These are phyloP conservation scores for Psilocybe mexicana DNA, from an alignment of 1,284 basidiomycete genomes.

Conservation along the genomic window DNA sequence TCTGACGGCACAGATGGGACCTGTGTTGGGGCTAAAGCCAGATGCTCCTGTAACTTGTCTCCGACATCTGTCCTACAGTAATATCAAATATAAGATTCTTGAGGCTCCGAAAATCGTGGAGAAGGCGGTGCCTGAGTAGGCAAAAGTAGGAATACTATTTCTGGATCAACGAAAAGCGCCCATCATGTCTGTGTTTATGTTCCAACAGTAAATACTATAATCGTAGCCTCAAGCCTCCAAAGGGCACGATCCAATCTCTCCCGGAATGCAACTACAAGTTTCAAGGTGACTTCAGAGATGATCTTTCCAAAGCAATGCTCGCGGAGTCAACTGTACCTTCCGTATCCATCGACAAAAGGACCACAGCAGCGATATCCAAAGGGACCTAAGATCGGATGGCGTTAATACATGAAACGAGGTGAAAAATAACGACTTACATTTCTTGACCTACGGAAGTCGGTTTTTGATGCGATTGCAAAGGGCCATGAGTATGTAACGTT, in stretches of 20 bases:
- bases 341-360: conserved; percentile 13
- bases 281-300: not conserved
- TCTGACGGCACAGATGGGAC: no score
- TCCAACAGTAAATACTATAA: no score
- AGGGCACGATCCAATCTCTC: conserved; percentile 17
- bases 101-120: no score
- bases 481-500: not conserved
- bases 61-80: no score
- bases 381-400: conserved; percentile 6
- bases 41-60: no score
- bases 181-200: no score
- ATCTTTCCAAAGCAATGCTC: not conserved
- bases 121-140: no score
- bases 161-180: no score
- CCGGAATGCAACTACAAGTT: conserved; percentile 12
- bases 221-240: conserved; percentile 1
- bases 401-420: not conserved
- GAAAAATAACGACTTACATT: not conserved
- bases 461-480: not conserved
- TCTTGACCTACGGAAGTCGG: not conserved
- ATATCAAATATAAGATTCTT: no score
- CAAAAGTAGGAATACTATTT: no score
- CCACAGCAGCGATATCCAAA: conserved; percentile 20
- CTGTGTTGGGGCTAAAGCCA: no score
- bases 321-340: conserved; percentile 6